These are phyloP conservation scores for Panicum miliaceum DNA, from an alignment of 176 grass and related monocot genomes.

Conservation along the genomic window DNA sequence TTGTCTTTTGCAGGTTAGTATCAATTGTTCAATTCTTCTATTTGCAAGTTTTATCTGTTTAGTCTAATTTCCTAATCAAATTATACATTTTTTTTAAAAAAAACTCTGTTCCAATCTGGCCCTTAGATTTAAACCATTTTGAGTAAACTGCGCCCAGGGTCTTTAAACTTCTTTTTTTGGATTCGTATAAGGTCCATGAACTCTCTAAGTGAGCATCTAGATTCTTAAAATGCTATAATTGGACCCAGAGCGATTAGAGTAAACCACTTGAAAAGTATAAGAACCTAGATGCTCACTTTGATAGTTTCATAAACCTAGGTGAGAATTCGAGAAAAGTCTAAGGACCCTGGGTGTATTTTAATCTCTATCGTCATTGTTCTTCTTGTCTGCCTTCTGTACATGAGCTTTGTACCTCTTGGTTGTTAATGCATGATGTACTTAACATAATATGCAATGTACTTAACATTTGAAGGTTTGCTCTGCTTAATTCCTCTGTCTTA, in stretches of 20 bases:
- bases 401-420: conserved; percentile 19
- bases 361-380: neutral
- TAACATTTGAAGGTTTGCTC: conserved; percentile 27
- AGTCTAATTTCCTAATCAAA: neutral
- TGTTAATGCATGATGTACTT: neutral
- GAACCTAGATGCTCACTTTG: too few relatives aligned
- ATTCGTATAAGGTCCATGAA: too few relatives aligned
- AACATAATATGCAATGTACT: neutral
- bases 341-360: neutral
- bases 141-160: too few relatives aligned
- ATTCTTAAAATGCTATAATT: neutral
- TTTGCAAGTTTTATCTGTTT: conserved; percentile 27
- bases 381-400: neutral
- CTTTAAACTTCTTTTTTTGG: too few relatives aligned
- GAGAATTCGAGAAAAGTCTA: too few relatives aligned
- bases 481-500: conserved; percentile 25
- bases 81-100: neutral
- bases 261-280: too few relatives aligned
- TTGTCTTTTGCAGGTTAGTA: conserved; percentile 83
- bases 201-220: too few relatives aligned
- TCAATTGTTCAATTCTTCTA: conserved; percentile 2
- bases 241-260: too few relatives aligned
- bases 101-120: neutral
- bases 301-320: too few relatives aligned
- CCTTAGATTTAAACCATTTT: neutral